Evolutionary conservation across 306 rosid genomes (phyloP).

Genomic region (Malus asiatica): DNA sequence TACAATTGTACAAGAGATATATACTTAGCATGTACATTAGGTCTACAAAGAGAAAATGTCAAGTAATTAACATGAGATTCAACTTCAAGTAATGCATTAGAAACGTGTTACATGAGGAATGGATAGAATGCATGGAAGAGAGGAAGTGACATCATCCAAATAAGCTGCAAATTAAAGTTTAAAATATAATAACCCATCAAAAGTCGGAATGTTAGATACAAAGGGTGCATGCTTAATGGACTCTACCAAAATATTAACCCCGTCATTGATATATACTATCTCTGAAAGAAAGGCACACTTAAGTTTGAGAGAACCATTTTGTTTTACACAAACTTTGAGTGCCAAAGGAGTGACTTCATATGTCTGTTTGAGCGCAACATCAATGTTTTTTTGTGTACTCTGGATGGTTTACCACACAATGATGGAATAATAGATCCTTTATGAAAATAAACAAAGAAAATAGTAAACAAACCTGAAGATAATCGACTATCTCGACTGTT

Average conservation of each 20-base stretch:
- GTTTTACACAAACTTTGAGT: neutral
- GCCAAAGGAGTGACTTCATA: neutral
- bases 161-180: neutral
- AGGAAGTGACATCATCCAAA: neutral
- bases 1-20: too few relatives aligned
- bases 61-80: neutral
- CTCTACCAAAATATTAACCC: neutral
- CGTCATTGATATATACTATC: neutral
- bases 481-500: conserved; percentile 52
- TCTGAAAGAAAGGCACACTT: neutral
- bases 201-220: neutral
- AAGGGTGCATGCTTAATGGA: neutral
- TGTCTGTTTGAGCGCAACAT: neutral
- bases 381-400: too few relatives aligned
- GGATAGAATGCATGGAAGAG: neutral
- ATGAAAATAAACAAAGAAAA: neutral
- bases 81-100: neutral
- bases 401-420: neutral
- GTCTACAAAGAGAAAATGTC: neutral
- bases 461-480: conserved; percentile 50
- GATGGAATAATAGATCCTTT: neutral
- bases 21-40: neutral
- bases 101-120: neutral
- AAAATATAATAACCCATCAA: neutral
- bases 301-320: neutral